Evolutionary conservation across 352 stramenopile species (phyloP).

Genomic region (Globisporangium nagaii): DNA sequence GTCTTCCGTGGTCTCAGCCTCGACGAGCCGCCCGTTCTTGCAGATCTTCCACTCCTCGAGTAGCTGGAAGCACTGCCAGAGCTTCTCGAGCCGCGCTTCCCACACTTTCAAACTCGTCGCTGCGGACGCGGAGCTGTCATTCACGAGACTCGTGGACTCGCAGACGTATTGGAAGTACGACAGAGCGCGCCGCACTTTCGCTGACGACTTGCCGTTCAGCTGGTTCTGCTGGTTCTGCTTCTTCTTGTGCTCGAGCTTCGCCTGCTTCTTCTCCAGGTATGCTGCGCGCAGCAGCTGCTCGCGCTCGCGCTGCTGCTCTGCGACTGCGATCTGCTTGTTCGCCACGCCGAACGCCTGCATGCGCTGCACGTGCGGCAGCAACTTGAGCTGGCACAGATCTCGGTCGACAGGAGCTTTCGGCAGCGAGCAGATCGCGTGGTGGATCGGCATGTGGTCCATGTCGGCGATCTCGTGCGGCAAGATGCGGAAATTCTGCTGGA

Average conservation of each 20-base stretch:
- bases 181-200: conserved; percentile 50
- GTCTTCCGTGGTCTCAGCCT: conserved; percentile 45
- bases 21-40: conserved; percentile 54
- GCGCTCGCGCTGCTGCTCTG: conserved; percentile 43
- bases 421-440: conserved; percentile 16
- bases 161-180: conserved; percentile 59
- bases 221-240: conserved; percentile 27
- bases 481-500: conserved; percentile 71
- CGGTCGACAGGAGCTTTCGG: conserved; percentile 29
- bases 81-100: conserved; percentile 55
- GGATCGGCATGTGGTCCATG: conserved; percentile 24
- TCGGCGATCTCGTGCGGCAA: conserved; percentile 14
- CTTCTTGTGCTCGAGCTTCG: conserved; percentile 38
- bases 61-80: conserved; percentile 69
- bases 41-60: conserved; percentile 76
- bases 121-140: neutral
- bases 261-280: conserved; percentile 49
- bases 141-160: conserved; percentile 29
- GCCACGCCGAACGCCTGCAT: conserved; percentile 44
- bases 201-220: conserved; percentile 23
- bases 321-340: conserved; percentile 33
- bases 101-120: conserved; percentile 21
- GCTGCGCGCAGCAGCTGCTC: conserved; percentile 39
- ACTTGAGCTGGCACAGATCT: conserved; percentile 50
- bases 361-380: conserved; percentile 45